phyloP scores from a whole-genome alignment of 169 alveolate genomes.

The Theileria parva region DNA sequence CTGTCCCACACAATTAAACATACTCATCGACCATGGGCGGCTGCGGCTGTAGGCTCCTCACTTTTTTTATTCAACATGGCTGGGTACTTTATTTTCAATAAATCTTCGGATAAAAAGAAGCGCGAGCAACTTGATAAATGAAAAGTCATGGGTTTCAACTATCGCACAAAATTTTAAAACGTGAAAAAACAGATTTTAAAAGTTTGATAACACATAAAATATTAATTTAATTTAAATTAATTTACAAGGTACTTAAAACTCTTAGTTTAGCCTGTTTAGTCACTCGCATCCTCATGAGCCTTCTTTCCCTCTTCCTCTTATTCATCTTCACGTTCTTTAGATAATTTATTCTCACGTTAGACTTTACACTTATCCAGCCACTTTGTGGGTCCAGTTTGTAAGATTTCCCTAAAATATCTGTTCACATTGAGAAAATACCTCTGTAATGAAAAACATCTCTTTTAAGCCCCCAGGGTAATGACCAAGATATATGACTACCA shows the following conservation, averaged over 20 bases:
- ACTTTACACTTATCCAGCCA: slow-evolving; percentile 38
- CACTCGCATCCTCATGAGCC: slow-evolving; percentile 27
- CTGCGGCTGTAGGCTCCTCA: slow-evolving; percentile 41
- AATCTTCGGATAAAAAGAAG: slow-evolving; percentile 10
- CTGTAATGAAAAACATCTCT: slow-evolving; percentile 55
- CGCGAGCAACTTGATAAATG: not conserved
- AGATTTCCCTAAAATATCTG: slow-evolving; percentile 29
- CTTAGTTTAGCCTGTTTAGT: slow-evolving; percentile 35
- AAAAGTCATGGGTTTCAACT: not conserved
- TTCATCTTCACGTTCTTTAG: slow-evolving; percentile 61
- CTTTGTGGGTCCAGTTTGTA: slow-evolving; percentile 31
- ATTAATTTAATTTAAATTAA: not conserved
- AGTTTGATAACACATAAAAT: not conserved
- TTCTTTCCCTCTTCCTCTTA: slow-evolving; percentile 35
- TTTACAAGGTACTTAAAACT: slow-evolving; percentile 5
- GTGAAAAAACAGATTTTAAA: not conserved
- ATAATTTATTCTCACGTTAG: slow-evolving; percentile 52
- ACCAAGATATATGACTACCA: slow-evolving; percentile 54
- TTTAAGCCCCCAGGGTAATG: slow-evolving; percentile 52
- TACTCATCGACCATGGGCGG: slow-evolving; percentile 52
- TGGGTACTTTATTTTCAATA: slow-evolving; percentile 61
- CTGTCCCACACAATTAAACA: slow-evolving; percentile 18
- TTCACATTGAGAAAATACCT: slow-evolving; percentile 15
- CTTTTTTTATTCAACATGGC: slow-evolving; percentile 51
- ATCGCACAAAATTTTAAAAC: not conserved